Evolutionary conservation across 140 eudicot genomes (phyloP), one percentile per base, ranked within the genome.

Genomic region (Cichorium intybus): DNA sequence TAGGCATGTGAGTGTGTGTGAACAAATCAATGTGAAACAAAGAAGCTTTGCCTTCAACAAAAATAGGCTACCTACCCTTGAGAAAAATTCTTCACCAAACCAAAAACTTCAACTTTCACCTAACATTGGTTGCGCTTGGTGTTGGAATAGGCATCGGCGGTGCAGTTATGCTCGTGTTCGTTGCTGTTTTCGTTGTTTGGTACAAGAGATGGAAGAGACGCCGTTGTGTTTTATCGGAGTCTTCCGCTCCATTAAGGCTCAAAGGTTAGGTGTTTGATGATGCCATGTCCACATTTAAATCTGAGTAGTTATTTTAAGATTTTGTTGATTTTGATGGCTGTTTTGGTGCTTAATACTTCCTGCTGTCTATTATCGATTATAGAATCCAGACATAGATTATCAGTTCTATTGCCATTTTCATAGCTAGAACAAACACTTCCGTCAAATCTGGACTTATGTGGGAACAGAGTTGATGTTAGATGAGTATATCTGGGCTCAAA

Each of bases 61-160:
- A n/a, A n/a, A n/a, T n/a, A n/a, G n/a, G n/a, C n/a, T n/a, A n/a
- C n/a, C n/a, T n/a, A n/a, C n/a, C n/a, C n/a, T n/a, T n/a, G n/a
- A n/a, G n/a, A n/a, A n/a, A n/a, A n/a, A n/a, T n/a, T n/a, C n/a
- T n/a, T n/a, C n/a, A n/a, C n/a, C n/a, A n/a, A n/a, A n/a, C n/a
- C n/a, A n/a, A n/a, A n/a, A n/a, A n/a, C n/a, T n/a, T n/a, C n/a
- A n/a, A n/a, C n/a, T n/a, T n/a, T n/a, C n/a, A n/a, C n/a, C n/a
- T n/a, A n/a, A n/a, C n/a, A n/a, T n/a, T n/a, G n/a, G 63, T 82
- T 51, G 85, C 89, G 56, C 81, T 88, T 41, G 85, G 88, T 16
- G 85, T 82, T 22, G 96, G 96, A 58, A 77, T 84, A 17, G 96
- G 89, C 51, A 77, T 88, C n/a, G 96, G 96, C 35, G 93, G 89